Evolutionary conservation across 495 filamentous ascomycete species (phyloP).

Genomic region (Tuber umbilicatum): DNA sequence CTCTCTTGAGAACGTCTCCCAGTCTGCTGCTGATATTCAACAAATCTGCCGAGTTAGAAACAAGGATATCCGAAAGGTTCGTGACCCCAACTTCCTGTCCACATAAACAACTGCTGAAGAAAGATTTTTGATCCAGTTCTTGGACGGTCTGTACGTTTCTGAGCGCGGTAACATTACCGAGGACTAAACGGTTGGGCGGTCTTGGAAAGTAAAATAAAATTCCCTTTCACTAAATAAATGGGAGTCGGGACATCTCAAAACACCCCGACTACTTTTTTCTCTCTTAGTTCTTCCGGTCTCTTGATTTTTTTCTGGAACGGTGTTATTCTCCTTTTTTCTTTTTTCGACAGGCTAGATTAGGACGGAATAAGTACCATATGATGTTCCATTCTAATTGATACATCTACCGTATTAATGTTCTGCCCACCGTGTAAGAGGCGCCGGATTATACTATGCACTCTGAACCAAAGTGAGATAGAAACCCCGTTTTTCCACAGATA

Average conservation of each 20-base stretch:
- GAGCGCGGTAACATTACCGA: constrained; percentile 90
- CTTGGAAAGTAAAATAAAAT: constrained; percentile 34
- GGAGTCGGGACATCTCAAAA: constrained; percentile 25
- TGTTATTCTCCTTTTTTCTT: constrained; percentile 36
- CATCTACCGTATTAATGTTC: background rate
- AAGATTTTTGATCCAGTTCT: constrained; percentile 59
- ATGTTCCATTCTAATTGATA: background rate
- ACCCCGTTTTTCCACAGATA: too few species aligned
- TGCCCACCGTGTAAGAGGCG: too few species aligned
- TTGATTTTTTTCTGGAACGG: constrained; percentile 36
- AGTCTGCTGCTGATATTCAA: constrained; percentile 97
- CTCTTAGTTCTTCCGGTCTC: constrained; percentile 7
- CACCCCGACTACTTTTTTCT: background rate
- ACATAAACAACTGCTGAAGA: constrained; percentile 7
- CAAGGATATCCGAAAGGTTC: constrained; percentile 99
- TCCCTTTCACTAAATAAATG: constrained; percentile 31
- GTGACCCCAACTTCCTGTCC: constrained; percentile 17
- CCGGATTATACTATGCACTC: too few species aligned
- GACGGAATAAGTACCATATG: constrained; percentile 27
- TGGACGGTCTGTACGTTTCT: constrained; percentile 98
- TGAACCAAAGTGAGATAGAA: too few species aligned
- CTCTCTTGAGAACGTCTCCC: constrained; percentile 91
- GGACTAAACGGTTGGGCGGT: constrained; percentile 41
- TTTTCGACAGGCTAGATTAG: constrained; percentile 12
- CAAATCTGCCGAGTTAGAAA: constrained; percentile 97